phyloP scores from a whole-genome alignment of 2,329 filamentous ascomycete genomes.

The Paraphaeosphaeria minitans region DNA sequence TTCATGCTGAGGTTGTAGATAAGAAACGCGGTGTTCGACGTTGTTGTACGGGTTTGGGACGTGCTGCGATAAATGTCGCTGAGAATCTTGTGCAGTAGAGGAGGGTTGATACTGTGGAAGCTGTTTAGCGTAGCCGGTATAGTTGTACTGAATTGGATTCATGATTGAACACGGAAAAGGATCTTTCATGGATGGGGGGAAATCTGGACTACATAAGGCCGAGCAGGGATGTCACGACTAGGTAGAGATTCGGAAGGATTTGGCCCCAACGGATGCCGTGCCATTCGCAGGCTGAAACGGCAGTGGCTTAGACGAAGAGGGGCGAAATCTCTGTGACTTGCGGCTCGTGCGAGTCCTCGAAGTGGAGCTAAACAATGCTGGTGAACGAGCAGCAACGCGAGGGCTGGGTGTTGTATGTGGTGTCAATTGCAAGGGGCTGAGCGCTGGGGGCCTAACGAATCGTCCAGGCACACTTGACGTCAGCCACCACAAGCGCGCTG shows the following conservation, averaged over 20 bases:
- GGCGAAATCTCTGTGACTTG: neutral
- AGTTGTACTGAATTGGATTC: constrained; percentile 13
- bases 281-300: constrained; percentile 9
- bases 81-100: constrained; percentile 9
- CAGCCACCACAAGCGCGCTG: constrained; percentile 1
- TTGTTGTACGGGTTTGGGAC: constrained; percentile 4
- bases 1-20: constrained; percentile 31
- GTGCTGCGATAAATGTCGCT: constrained; percentile 18
- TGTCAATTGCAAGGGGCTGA: neutral
- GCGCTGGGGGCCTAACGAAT: constrained; percentile 5
- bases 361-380: neutral
- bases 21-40: constrained; percentile 11
- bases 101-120: constrained; percentile 17
- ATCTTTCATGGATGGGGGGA: neutral
- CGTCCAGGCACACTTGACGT: constrained; percentile 2
- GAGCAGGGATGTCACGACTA: neutral
- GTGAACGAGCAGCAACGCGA: constrained; percentile 1
- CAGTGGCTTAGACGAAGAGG: constrained; percentile 4
- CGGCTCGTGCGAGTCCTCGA: neutral
- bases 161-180: constrained; percentile 5
- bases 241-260: constrained; percentile 9
- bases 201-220: neutral
- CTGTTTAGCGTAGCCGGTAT: constrained; percentile 14
- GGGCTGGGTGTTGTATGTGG: neutral
- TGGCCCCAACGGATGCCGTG: constrained; percentile 8